phyloP scores from a whole-genome alignment of 306 rosid genomes.

The Sphenostylis stenocarpa region DNA sequence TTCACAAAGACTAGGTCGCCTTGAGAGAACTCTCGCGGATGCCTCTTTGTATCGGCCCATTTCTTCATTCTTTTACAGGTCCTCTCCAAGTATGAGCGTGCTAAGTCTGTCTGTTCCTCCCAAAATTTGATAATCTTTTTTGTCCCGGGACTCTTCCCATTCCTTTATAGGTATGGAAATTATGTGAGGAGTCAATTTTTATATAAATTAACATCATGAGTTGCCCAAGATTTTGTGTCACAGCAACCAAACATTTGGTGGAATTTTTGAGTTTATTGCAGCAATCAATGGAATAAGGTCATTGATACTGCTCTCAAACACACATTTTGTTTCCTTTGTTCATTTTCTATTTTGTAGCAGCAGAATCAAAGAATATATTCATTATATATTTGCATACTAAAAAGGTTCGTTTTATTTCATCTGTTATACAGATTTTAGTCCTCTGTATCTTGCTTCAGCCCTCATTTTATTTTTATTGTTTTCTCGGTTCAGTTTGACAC shows the following conservation, averaged over 20 bases:
- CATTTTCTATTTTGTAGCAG: conserved; percentile 43
- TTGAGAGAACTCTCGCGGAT: too few species aligned
- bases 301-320: conserved; percentile 40
- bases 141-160: too few species aligned
- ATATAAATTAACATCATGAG: conserved; percentile 32
- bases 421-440: conserved; percentile 36
- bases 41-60: too few species aligned
- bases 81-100: too few species aligned
- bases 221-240: background rate
- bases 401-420: conserved; percentile 34
- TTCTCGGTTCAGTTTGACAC: conserved; percentile 9
- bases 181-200: too few species aligned
- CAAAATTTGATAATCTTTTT: too few species aligned
- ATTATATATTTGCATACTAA: conserved; percentile 38
- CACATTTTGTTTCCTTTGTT: conserved; percentile 34
- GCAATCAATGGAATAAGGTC: conserved; percentile 39
- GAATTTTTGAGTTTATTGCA: conserved; percentile 45
- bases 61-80: too few species aligned
- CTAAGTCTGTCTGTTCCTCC: too few species aligned
- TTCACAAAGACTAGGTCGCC: too few species aligned
- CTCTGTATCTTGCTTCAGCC: conserved; percentile 9
- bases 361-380: conserved; percentile 29
- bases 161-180: too few species aligned
- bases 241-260: conserved; percentile 34
- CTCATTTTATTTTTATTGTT: background rate